Evolutionary conservation across 371 early-diverging fungal species (phyloP).

Genomic region (Lichtheimia corymbifera): DNA sequence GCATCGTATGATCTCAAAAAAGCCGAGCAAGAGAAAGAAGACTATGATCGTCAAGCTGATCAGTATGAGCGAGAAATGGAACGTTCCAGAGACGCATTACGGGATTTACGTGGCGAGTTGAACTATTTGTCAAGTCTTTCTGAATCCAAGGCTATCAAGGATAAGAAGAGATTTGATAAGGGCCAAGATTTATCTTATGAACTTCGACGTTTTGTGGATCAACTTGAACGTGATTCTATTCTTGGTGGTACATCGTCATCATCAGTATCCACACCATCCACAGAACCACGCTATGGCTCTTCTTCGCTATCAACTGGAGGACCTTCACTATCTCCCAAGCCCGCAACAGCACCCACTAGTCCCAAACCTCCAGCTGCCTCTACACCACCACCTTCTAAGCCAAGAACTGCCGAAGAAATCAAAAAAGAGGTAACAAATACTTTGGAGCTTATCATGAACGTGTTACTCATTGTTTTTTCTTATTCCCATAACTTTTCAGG

Average conservation of each 20-base stretch:
- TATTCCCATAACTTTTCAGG: constrained; percentile 18
- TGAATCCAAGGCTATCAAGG: constrained; percentile 26
- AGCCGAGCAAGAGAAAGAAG: constrained; percentile 50
- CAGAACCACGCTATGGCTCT: not conserved
- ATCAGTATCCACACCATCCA: not conserved
- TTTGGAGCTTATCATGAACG: not conserved
- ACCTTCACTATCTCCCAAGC: not conserved
- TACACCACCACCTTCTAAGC: constrained; percentile 24
- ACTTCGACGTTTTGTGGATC: constrained; percentile 45
- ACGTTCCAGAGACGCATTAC: constrained; percentile 32
- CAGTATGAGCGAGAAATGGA: constrained; percentile 47
- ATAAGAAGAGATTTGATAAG: constrained; percentile 48
- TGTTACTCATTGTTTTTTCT: no score
- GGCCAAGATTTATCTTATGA: constrained; percentile 50
- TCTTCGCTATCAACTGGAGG: not conserved
- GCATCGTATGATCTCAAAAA: constrained; percentile 32
- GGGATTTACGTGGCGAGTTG: constrained; percentile 44
- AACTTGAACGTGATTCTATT: constrained; percentile 27
- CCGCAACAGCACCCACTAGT: not conserved
- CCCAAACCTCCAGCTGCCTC: constrained; percentile 1
- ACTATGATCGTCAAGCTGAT: constrained; percentile 39
- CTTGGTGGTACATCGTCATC: constrained; percentile 1
- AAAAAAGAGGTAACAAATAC: constrained; percentile 39
- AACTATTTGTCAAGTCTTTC: constrained; percentile 31
- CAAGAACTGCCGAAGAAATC: constrained; percentile 55